Conservation (phyloP, 1,284 basidiomycete genomes). For the Trametes pubescens region DNA sequence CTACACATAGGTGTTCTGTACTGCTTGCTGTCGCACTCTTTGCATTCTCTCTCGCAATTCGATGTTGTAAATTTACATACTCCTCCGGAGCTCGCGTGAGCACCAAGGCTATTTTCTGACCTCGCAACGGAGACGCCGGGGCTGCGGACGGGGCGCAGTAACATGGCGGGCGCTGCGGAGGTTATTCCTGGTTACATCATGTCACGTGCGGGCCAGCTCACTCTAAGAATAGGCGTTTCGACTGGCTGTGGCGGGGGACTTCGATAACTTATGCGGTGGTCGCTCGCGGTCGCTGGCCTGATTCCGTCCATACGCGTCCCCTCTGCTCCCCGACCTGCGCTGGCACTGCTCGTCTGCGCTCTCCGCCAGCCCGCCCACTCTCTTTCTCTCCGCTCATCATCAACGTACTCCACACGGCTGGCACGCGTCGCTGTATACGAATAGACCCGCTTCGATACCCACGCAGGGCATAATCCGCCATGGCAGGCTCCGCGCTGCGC, state of each 20-base stretch:
- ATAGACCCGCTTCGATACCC: slow-evolving; percentile 6
- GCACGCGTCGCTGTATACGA: slow-evolving; percentile 20
- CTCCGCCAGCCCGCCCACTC: background rate
- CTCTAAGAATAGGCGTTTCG: slow-evolving; percentile 9
- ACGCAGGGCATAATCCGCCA: slow-evolving; percentile 7
- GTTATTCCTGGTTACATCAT: background rate
- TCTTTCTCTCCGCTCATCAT: background rate
- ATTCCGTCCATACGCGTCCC: background rate
- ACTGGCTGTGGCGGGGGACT: background rate
- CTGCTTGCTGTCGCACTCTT: background rate
- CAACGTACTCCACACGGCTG: slow-evolving; percentile 18
- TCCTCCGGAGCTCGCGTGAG: background rate
- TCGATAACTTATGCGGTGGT: slow-evolving; percentile 11
- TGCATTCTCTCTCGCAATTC: background rate
- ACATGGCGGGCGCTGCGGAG: slow-evolving; percentile 16
- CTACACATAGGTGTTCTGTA: background rate
- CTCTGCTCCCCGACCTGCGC: background rate
- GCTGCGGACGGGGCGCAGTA: slow-evolving; percentile 5
- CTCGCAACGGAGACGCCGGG: background rate
- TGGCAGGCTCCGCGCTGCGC: slow-evolving; percentile 13
- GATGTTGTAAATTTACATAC: background rate
- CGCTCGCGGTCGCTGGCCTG: slow-evolving; percentile 13
- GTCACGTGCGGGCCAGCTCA: slow-evolving; percentile 8
- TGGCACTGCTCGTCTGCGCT: slow-evolving; percentile 12
- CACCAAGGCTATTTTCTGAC: background rate